Percentiles rank a stretch among this genome's conserved stretches.
Evolutionary conservation across 352 stramenopile species (phyloP).

Genomic region (Globisporangium cederbergense): DNA sequence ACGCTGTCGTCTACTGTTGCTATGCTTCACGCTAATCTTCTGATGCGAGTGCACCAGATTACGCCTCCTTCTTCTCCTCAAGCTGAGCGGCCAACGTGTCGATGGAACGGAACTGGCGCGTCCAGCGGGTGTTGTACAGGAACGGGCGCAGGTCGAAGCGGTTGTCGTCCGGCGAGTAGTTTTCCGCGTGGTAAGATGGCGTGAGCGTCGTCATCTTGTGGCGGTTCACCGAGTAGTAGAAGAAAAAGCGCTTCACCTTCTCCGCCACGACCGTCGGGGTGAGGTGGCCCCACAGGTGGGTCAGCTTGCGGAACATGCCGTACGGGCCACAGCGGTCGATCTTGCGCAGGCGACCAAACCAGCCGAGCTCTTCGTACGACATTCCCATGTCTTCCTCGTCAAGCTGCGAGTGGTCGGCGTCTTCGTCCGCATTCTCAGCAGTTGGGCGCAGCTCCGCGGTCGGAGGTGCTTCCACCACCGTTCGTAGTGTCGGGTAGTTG

Average conservation of each 20-base stretch:
- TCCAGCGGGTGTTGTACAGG: constrained; percentile 96
- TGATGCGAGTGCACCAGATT: not conserved
- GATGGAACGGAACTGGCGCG: constrained; percentile 94
- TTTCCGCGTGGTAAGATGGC: constrained; percentile 97
- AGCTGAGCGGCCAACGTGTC: constrained; percentile 85
- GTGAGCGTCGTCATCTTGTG: constrained; percentile 99
- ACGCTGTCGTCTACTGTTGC: not conserved
- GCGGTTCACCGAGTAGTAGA: constrained; percentile 97
- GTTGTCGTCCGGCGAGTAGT: constrained; percentile 99
- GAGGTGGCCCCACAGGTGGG: constrained; percentile 86
- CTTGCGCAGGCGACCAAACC: constrained; percentile 95
- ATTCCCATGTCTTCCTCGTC: constrained; percentile 99
- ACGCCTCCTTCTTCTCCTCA: constrained; percentile 62
- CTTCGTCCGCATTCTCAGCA: constrained; percentile 51
- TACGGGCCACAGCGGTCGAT: constrained; percentile 94
- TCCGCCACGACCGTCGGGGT: constrained; percentile 68
- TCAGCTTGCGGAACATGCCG: constrained; percentile 91
- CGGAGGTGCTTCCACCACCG: constrained; percentile 92
- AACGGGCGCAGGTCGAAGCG: constrained; percentile 98
- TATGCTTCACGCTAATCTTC: not conserved
- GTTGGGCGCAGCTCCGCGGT: constrained; percentile 96
- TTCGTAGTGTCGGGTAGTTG: constrained; percentile 87
- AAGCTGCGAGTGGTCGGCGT: constrained; percentile 89
- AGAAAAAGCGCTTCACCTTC: constrained; percentile 97
- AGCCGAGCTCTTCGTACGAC: constrained; percentile 97